Conservation (phyloP, 2,329 filamentous ascomycete genomes). For the Fusarium guadeloupense region DNA sequence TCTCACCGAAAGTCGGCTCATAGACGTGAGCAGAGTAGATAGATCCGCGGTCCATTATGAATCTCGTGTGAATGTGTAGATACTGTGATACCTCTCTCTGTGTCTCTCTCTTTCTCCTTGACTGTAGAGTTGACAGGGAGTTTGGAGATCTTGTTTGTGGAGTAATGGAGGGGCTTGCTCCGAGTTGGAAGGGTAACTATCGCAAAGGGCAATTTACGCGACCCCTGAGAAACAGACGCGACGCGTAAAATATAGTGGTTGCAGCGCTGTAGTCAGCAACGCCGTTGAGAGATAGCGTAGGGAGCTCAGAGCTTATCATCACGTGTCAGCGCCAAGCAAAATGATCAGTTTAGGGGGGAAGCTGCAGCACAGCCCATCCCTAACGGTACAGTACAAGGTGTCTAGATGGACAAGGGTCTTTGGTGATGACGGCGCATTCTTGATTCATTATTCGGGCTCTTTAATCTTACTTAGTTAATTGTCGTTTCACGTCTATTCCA, state of each 20-base stretch:
- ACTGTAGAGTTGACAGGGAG: conserved; percentile 25
- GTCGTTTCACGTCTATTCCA: conserved; percentile 19
- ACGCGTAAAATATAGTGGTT: conserved; percentile 45
- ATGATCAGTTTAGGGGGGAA: conserved; percentile 25
- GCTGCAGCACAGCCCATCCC: conserved; percentile 20
- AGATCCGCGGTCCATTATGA: conserved; percentile 83
- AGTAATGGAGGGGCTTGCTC: conserved; percentile 39
- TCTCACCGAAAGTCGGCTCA: conserved; percentile 70
- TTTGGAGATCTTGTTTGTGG: conserved; percentile 37
- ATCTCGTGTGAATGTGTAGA: conserved; percentile 11
- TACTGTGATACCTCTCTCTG: conserved; percentile 3
- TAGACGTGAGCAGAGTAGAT: conserved; percentile 88
- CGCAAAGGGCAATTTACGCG: conserved; percentile 30
- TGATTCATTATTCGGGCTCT: conserved; percentile 16
- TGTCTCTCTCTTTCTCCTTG: conserved; percentile 1
- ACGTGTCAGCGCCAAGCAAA: conserved; percentile 26
- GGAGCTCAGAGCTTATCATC: conserved; percentile 21
- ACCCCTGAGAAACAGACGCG: conserved; percentile 34
- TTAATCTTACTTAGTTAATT: conserved; percentile 36
- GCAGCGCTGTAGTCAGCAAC: conserved; percentile 28
- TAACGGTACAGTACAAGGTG: background rate
- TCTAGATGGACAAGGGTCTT: background rate
- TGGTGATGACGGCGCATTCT: conserved; percentile 38
- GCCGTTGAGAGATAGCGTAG: background rate
- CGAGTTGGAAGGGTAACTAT: conserved; percentile 38